Percentiles rank a stretch among this genome's conserved stretches.
Evolutionary conservation across 805 yeast species (phyloP).

Genomic region (Saccharomycopsis babjevae): DNA sequence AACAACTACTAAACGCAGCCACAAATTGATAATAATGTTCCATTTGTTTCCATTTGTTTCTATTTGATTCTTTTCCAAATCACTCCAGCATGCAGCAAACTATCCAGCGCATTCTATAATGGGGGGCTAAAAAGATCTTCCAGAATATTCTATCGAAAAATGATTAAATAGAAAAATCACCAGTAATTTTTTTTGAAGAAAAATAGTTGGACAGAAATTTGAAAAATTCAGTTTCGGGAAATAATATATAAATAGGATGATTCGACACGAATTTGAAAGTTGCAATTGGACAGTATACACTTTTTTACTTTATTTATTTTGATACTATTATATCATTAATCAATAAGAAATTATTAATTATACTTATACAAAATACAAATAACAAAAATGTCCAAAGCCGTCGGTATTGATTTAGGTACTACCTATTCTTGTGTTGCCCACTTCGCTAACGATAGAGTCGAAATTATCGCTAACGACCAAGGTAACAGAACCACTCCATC

Average conservation of each 20-base stretch:
- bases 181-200: not conserved
- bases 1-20: not conserved
- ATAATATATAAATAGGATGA: not conserved
- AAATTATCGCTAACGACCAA: conserved; percentile 94
- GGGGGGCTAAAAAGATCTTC: not conserved
- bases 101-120: not conserved
- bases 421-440: conserved; percentile 96
- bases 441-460: conserved; percentile 84
- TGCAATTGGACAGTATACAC: not conserved
- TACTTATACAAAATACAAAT: not conserved
- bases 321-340: not conserved
- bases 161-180: not conserved
- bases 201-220: not conserved
- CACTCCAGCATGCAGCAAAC: not conserved
- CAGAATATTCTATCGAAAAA: not conserved
- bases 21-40: not conserved
- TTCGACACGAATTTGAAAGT: not conserved
- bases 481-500: conserved; percentile 98
- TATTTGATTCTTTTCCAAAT: not conserved
- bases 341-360: not conserved
- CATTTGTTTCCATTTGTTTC: not conserved
- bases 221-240: not conserved
- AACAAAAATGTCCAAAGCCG: conserved; percentile 38
- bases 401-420: conserved; percentile 78
- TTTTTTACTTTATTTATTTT: not conserved